Conservation (phyloP, 306 rosid species). For the Betula pendula region DNA sequence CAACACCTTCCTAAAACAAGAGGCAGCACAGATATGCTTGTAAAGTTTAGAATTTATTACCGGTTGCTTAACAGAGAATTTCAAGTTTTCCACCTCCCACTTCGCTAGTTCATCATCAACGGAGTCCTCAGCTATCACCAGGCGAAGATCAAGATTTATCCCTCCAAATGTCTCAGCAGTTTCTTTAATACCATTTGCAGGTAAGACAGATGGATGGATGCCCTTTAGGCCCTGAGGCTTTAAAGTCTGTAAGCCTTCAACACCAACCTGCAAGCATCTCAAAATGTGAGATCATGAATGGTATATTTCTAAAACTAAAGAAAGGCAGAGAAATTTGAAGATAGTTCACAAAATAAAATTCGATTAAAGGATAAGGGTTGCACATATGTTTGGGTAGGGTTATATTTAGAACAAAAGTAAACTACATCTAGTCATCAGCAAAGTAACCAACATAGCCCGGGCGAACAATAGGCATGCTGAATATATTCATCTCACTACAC, state of each 20-base stretch:
- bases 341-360: constrained; percentile 5
- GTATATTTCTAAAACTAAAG: constrained; percentile 12
- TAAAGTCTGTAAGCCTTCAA: constrained; percentile 76
- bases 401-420: background rate
- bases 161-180: constrained; percentile 55
- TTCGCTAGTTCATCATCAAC: constrained; percentile 56
- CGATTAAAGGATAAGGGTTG: constrained; percentile 10
- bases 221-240: constrained; percentile 63
- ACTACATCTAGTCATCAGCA: constrained; percentile 3
- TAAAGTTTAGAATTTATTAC: constrained; percentile 44
- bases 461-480: background rate
- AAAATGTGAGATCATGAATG: constrained; percentile 22
- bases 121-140: constrained; percentile 57
- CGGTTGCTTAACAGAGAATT: constrained; percentile 79
- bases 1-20: constrained; percentile 13
- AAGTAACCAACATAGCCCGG: constrained; percentile 10
- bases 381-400: background rate
- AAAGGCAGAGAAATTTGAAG: constrained; percentile 17
- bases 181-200: constrained; percentile 61
- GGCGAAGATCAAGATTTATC: constrained; percentile 67
- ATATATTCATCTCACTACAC: background rate
- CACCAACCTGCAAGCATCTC: constrained; percentile 60
- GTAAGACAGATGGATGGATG: constrained; percentile 36
- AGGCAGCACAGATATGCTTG: constrained; percentile 8
- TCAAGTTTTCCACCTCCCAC: constrained; percentile 84